Base-by-base conservation (phyloP, 1,284 basidiomycete species). In the Austroboletus novae-zelandiae region DNA sequence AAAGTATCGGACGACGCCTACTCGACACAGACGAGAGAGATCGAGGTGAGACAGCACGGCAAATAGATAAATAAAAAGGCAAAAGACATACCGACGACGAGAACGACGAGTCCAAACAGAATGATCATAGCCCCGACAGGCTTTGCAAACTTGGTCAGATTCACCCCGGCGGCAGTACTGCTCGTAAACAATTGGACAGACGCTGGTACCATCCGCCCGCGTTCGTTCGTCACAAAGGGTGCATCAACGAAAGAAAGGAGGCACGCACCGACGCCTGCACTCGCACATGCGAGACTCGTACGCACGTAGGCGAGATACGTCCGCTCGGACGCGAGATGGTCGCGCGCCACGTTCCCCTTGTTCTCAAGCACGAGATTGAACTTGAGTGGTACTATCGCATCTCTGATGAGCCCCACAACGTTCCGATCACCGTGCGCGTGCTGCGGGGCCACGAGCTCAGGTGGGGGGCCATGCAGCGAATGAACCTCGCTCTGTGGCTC, bases 281-380 rank as follows among this genome's bases (percentile, higher is more conserved):
- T 66, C 9, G 72, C 64, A 30, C 73, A 66, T 11, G 71, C 66
- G 23, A 74, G 58, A 42, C 71, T 73, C 17, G 72, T 74, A 14
- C 73, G 66, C 40, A 74, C 61, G 39, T 73, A 74, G 25, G 72
- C 73, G 15, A 74, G 62, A 58, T 70, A 74, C 9, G 72, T 74
- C 40, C 72, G 56, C 49, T 74, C 72, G 23, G 69, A 70, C 8
- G 72, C 72, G 0, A 74, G 61, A 51, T 74, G 73, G 51, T 74
- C 72, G 9, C 71, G 69, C 18, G 73, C 72, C 25, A 67, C 61
- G 40, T 61, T 69, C 17, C 68, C 68, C 43, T 57, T 64, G 54
- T 65, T 67, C 46, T 70, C 64, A 25, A 68, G 59, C 7, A 65
- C 47, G 45, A 65, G 55, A 39, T 48, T 58, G 36, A 57, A 42